These are phyloP conservation scores for Nigrograna mackinnonii DNA, from an alignment of 2,329 filamentous ascomycete genomes.

Conservation along the genomic window DNA sequence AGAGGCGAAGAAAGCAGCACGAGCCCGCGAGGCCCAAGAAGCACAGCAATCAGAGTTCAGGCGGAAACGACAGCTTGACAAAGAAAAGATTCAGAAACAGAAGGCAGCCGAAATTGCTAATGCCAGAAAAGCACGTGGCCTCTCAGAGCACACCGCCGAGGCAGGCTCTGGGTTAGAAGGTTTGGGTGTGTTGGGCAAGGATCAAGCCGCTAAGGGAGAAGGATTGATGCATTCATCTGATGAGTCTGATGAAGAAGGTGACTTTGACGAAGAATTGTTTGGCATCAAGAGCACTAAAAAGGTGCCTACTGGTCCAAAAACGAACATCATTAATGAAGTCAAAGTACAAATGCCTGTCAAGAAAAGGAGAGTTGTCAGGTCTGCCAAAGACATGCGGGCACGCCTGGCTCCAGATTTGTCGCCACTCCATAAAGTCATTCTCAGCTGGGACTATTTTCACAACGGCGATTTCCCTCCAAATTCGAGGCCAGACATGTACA, in stretches of 20 bases:
- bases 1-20: constrained; percentile 22
- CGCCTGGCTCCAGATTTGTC: constrained; percentile 89
- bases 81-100: constrained; percentile 73
- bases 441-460: constrained; percentile 96
- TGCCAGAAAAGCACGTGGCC: constrained; percentile 62
- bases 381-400: constrained; percentile 91
- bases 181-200: constrained; percentile 75
- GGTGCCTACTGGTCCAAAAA: constrained; percentile 39
- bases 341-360: constrained; percentile 70
- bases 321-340: constrained; percentile 40
- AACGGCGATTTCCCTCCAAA: constrained; percentile 81
- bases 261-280: constrained; percentile 70
- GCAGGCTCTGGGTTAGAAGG: constrained; percentile 79
- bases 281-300: constrained; percentile 58
- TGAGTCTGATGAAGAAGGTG: constrained; percentile 61
- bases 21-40: constrained; percentile 28
- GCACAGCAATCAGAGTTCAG: constrained; percentile 59
- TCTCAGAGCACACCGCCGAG: constrained; percentile 61
- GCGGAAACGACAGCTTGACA: constrained; percentile 73
- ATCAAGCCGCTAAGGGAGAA: constrained; percentile 72
- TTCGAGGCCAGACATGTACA: constrained; percentile 70
- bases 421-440: constrained; percentile 79
- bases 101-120: constrained; percentile 73
- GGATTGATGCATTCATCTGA: constrained; percentile 91
- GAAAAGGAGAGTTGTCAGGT: constrained; percentile 78